Evolutionary conservation across 108 stramenopile genomes (phyloP).

Genomic region (Asterionellopsis glacialis): DNA sequence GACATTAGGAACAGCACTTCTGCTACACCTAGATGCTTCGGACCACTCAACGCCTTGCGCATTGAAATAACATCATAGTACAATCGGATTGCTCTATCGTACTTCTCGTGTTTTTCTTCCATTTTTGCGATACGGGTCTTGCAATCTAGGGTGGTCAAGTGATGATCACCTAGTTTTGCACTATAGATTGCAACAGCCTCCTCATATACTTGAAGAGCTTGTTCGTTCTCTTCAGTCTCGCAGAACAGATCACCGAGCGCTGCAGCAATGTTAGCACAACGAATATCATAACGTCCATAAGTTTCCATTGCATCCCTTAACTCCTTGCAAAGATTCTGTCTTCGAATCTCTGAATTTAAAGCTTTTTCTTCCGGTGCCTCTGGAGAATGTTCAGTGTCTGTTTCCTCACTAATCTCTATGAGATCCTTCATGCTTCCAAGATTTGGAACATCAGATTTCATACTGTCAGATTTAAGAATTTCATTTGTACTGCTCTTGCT

Average conservation of each 20-base stretch:
- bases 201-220: slow-evolving; percentile 40
- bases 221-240: slow-evolving; percentile 31
- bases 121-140: slow-evolving; percentile 35
- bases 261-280: slow-evolving; percentile 39
- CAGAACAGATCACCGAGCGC: slow-evolving; percentile 45
- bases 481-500: no score
- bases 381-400: not conserved
- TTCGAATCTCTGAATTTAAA: not conserved
- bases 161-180: slow-evolving; percentile 53
- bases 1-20: slow-evolving; percentile 30
- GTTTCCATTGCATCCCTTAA: slow-evolving; percentile 28
- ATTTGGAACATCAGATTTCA: no score
- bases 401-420: no score
- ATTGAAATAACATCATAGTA: slow-evolving; percentile 40
- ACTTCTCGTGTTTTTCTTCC: slow-evolving; percentile 36
- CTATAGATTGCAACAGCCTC: slow-evolving; percentile 54
- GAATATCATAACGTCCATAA: slow-evolving; percentile 40
- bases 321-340: slow-evolving; percentile 27
- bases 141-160: slow-evolving; percentile 31
- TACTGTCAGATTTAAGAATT: not conserved
- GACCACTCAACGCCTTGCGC: slow-evolving; percentile 38
- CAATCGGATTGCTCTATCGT: slow-evolving; percentile 34
- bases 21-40: slow-evolving; percentile 23
- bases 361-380: not conserved
- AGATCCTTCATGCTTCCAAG: no score